A percentile compares a stretch with the other conserved stretches of the same genome.
These are phyloP conservation scores for Litsea cubeba DNA, from an alignment of 164 flowering plant species.

Conservation along the genomic window DNA sequence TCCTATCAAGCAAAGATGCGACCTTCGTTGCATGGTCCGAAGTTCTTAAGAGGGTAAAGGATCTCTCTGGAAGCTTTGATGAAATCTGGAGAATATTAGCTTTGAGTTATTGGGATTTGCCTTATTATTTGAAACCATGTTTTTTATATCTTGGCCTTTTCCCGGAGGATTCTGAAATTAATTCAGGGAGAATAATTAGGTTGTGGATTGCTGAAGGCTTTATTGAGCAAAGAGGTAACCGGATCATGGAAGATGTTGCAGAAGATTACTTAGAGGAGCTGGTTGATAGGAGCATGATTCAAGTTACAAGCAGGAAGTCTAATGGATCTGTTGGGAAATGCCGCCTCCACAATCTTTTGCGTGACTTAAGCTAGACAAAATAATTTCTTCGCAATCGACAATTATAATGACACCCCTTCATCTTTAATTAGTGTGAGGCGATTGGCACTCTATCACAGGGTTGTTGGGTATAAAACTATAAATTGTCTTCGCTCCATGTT, in stretches of 20 bases:
- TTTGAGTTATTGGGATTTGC: constrained; percentile 48
- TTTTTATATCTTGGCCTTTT: constrained; percentile 41
- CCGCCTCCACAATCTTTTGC: constrained; percentile 36
- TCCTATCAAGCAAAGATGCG: constrained; percentile 9
- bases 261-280: constrained; percentile 42
- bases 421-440: background rate
- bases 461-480: background rate
- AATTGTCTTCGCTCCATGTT: background rate
- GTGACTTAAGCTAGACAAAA: background rate
- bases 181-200: constrained; percentile 26
- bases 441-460: background rate
- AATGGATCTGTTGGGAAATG: constrained; percentile 29
- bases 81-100: constrained; percentile 33
- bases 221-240: constrained; percentile 24
- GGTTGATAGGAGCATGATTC: constrained; percentile 40
- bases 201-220: constrained; percentile 62
- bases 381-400: background rate
- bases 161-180: constrained; percentile 42
- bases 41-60: constrained; percentile 26
- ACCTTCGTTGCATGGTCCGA: constrained; percentile 34
- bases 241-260: constrained; percentile 28
- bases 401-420: background rate
- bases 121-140: constrained; percentile 36
- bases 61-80: constrained; percentile 26
- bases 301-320: constrained; percentile 34